Percentiles rank a stretch among this genome's conserved stretches.
phyloP scores from a whole-genome alignment of 352 stramenopile genomes.

The Pythium sukuiense region DNA sequence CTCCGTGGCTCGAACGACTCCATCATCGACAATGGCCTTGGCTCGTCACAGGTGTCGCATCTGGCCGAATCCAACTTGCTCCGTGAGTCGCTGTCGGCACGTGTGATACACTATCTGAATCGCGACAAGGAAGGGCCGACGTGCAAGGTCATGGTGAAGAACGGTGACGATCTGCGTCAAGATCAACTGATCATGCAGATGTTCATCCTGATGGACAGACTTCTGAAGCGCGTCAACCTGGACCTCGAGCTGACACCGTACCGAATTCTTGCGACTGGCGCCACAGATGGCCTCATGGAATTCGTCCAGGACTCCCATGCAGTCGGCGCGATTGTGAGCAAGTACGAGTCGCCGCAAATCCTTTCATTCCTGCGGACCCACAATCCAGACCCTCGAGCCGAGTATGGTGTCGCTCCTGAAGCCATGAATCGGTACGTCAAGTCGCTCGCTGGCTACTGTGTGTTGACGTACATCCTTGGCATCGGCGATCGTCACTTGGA shows the following conservation, averaged over 20 bases:
- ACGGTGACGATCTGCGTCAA: constrained; percentile 99
- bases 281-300: constrained; percentile 95
- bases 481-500: constrained; percentile 99
- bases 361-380: constrained; percentile 86
- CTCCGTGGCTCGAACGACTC: constrained; percentile 48
- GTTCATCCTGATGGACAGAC: constrained; percentile 98
- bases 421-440: constrained; percentile 96
- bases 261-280: constrained; percentile 83
- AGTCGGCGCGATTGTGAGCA: constrained; percentile 95
- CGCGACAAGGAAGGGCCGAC: constrained; percentile 81
- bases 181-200: constrained; percentile 99
- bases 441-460: constrained; percentile 98
- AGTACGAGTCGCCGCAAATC: constrained; percentile 93
- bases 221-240: constrained; percentile 98
- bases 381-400: constrained; percentile 78
- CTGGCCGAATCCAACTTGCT: constrained; percentile 34
- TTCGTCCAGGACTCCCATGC: constrained; percentile 96
- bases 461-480: constrained; percentile 99
- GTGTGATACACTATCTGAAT: constrained; percentile 77
- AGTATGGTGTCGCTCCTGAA: constrained; percentile 90
- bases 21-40: constrained; percentile 30
- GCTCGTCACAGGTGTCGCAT: constrained; percentile 10
- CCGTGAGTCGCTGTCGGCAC: constrained; percentile 71
- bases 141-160: constrained; percentile 99
- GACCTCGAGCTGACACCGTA: constrained; percentile 98